A percentile compares a stretch with the other conserved stretches of the same genome.
These are phyloP conservation scores for Mercurialis annua DNA, from an alignment of 345 rosid genomes.

Conservation along the genomic window DNA sequence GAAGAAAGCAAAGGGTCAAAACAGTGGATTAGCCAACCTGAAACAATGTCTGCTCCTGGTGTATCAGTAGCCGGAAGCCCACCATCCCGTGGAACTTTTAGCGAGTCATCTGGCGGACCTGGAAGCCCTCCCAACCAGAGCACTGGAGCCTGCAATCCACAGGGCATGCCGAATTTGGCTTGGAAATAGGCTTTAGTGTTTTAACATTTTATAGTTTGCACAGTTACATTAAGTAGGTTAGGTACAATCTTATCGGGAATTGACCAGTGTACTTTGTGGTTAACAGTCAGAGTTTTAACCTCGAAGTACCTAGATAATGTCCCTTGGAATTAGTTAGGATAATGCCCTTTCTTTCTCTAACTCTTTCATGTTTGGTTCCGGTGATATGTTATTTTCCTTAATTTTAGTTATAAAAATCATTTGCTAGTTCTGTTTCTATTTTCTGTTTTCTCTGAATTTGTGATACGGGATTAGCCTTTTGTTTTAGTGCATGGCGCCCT, in stretches of 20 bases:
- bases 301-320: no score
- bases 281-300: no score
- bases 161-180: constrained; percentile 33
- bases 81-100: constrained; percentile 45
- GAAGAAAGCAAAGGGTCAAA: not conserved
- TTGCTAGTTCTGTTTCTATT: no score
- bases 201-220: not conserved
- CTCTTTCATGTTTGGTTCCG: no score
- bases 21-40: constrained; percentile 1
- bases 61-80: constrained; percentile 37
- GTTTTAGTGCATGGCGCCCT: no score
- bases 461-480: no score
- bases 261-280: not conserved
- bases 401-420: no score
- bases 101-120: constrained; percentile 52
- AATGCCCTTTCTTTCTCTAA: no score
- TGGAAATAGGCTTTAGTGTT: constrained; percentile 41
- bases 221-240: not conserved
- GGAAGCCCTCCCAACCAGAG: constrained; percentile 57
- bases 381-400: no score
- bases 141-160: constrained; percentile 45
- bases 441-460: no score
- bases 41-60: not conserved
- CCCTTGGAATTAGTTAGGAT: no score
- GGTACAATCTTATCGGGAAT: not conserved